A percentile compares a stretch with the other conserved stretches of the same genome.
phyloP scores from a whole-genome alignment of 2,329 filamentous ascomycete species.

The Ophiostoma tasmaniense region DNA sequence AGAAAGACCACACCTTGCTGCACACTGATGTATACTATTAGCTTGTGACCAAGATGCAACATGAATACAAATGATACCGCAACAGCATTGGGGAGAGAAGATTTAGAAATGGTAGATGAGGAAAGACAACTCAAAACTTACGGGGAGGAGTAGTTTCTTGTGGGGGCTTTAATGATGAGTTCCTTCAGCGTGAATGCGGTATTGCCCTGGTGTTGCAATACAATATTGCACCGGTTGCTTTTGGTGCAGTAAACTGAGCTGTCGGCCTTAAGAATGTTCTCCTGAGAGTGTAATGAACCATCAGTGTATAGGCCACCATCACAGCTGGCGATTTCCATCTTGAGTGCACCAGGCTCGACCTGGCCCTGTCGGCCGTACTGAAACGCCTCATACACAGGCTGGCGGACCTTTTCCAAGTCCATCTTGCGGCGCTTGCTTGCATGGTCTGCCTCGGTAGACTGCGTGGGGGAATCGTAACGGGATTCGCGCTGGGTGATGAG shows the following conservation, averaged over 20 bases:
- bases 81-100: background rate
- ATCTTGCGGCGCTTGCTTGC: conserved; percentile 62
- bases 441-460: conserved; percentile 30
- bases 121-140: conserved; percentile 40
- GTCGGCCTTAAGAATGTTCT: conserved; percentile 79
- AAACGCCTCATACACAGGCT: conserved; percentile 46
- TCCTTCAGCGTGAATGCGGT: conserved; percentile 78
- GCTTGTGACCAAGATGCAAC: background rate
- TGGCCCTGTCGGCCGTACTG: conserved; percentile 83
- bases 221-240: conserved; percentile 76
- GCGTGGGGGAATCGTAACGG: too few species aligned
- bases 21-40: conserved; percentile 43
- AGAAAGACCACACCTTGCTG: conserved; percentile 91
- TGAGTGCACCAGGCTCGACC: conserved; percentile 70
- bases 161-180: conserved; percentile 78
- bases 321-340: conserved; percentile 82
- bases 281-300: conserved; percentile 54
- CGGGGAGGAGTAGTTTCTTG: conserved; percentile 75
- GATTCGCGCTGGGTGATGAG: conserved; percentile 14
- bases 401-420: conserved; percentile 48
- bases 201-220: conserved; percentile 71
- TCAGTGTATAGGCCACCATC: conserved; percentile 69
- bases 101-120: background rate
- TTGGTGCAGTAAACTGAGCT: conserved; percentile 83
- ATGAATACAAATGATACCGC: background rate